Conservation (phyloP, 2,329 filamentous ascomycete genomes). For the Chrysosporium keratinophilum region DNA sequence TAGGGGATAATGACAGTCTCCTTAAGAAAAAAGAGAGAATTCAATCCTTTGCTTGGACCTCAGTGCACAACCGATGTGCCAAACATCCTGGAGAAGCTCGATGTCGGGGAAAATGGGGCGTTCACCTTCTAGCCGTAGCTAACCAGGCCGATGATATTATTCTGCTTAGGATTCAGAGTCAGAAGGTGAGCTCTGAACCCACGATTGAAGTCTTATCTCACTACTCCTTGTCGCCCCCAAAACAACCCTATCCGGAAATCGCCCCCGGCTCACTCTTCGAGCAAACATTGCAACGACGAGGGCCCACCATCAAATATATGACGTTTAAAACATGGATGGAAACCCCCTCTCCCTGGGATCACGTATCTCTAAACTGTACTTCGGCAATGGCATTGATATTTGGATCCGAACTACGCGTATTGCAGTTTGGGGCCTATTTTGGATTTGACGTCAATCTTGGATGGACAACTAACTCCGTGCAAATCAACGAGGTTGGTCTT, state of each 20-base stretch:
- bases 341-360: neutral
- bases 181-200: conserved; percentile 10
- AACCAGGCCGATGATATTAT: conserved; percentile 34
- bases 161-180: conserved; percentile 19
- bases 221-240: conserved; percentile 16
- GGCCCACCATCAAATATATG: conserved; percentile 21
- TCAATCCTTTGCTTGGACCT: conserved; percentile 36
- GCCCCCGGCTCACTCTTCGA: conserved; percentile 25
- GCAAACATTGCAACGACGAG: conserved; percentile 21
- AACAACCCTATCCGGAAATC: conserved; percentile 14
- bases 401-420: conserved; percentile 22
- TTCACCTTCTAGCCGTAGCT: conserved; percentile 27
- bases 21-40: conserved; percentile 27
- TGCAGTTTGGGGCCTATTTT: neutral
- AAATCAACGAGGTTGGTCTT: neutral
- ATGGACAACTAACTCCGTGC: neutral
- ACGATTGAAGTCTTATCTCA: conserved; percentile 23
- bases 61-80: neutral
- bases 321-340: conserved; percentile 28
- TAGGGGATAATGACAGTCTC: conserved; percentile 17
- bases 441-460: neutral
- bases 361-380: neutral
- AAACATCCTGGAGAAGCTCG: conserved; percentile 7
- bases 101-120: conserved; percentile 24
- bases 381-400: conserved; percentile 21